Conservation (phyloP, 345 rosid species). For the Lagerstroemia speciosa region DNA sequence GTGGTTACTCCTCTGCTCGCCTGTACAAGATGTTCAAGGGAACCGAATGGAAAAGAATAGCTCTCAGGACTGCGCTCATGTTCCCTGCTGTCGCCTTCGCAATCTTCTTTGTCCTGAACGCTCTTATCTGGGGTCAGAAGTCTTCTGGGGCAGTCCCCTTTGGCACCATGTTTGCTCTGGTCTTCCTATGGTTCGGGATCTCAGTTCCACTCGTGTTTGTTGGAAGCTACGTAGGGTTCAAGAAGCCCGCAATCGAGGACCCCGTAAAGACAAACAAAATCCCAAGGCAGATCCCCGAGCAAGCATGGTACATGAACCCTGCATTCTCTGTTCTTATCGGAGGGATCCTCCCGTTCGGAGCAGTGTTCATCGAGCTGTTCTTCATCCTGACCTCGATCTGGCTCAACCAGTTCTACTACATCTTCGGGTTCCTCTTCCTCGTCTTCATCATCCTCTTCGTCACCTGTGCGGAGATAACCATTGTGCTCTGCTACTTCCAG, state of each 20-base stretch:
- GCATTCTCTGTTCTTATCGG: constrained; percentile 25
- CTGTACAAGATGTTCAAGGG: constrained; percentile 31
- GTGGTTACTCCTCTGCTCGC: constrained; percentile 30
- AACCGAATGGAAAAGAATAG: constrained; percentile 24
- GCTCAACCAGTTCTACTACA: constrained; percentile 43
- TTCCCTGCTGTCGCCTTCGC: constrained; percentile 27
- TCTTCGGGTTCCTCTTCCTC: constrained; percentile 34
- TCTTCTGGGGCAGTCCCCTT: constrained; percentile 44
- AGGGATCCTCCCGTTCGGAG: too few species aligned
- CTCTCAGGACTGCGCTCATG: constrained; percentile 32
- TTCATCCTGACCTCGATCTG: too few species aligned
- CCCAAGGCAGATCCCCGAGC: constrained; percentile 35
- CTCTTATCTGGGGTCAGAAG: constrained; percentile 36
- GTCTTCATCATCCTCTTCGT: constrained; percentile 28
- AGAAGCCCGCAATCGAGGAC: constrained; percentile 28
- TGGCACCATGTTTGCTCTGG: constrained; percentile 34
- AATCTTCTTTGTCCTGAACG: constrained; percentile 27
- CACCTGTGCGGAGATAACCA: constrained; percentile 32
- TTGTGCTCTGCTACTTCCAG: constrained; percentile 37
- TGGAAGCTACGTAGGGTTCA: constrained; percentile 29
- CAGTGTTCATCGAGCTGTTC: too few species aligned
- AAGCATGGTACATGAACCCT: constrained; percentile 32
- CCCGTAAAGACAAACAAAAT: too few species aligned
- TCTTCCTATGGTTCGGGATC: constrained; percentile 34
- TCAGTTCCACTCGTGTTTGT: constrained; percentile 34